Conservation (phyloP, 495 filamentous ascomycete genomes). For the Pseudevernia furfuracea region DNA sequence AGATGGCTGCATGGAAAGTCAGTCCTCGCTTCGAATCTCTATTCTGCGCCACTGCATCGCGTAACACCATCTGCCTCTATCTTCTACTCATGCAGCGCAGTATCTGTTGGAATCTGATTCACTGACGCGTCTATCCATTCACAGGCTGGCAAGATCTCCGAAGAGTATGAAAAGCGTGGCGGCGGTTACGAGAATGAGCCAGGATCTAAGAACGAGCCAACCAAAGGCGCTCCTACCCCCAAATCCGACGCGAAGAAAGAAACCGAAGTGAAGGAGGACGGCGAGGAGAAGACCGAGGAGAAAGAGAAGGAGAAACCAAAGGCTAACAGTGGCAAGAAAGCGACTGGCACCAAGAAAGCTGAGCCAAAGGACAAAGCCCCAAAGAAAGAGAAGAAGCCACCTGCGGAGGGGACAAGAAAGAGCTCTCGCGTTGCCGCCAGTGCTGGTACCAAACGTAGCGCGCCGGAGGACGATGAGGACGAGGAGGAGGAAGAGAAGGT, state of each 20-base stretch:
- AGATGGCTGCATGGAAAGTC: constrained; percentile 53
- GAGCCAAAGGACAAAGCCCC: constrained; percentile 27
- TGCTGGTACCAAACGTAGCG: constrained; percentile 25
- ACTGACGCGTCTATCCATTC: background rate
- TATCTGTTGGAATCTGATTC: background rate
- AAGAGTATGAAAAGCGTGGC: constrained; percentile 48
- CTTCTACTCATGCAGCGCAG: background rate
- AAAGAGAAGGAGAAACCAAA: constrained; percentile 27
- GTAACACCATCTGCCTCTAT: background rate
- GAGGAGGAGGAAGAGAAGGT: constrained; percentile 16
- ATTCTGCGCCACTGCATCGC: background rate
- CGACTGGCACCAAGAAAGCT: constrained; percentile 24
- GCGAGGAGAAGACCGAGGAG: constrained; percentile 14
- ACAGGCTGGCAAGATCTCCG: constrained; percentile 42
- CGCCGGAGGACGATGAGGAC: constrained; percentile 19
- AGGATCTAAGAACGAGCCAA: constrained; percentile 46
- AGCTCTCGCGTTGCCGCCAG: constrained; percentile 22
- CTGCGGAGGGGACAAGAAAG: constrained; percentile 25
- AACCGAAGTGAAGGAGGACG: constrained; percentile 22
- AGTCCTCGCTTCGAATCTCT: constrained; percentile 2
- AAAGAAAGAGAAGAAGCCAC: constrained; percentile 27
- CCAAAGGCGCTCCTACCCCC: constrained; percentile 39
- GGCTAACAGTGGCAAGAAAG: constrained; percentile 30
- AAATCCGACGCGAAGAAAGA: constrained; percentile 31
- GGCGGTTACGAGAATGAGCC: constrained; percentile 46